These are phyloP conservation scores for Taphrina pruni DNA, from an alignment of 1,139 yeast species.

Conservation along the genomic window DNA sequence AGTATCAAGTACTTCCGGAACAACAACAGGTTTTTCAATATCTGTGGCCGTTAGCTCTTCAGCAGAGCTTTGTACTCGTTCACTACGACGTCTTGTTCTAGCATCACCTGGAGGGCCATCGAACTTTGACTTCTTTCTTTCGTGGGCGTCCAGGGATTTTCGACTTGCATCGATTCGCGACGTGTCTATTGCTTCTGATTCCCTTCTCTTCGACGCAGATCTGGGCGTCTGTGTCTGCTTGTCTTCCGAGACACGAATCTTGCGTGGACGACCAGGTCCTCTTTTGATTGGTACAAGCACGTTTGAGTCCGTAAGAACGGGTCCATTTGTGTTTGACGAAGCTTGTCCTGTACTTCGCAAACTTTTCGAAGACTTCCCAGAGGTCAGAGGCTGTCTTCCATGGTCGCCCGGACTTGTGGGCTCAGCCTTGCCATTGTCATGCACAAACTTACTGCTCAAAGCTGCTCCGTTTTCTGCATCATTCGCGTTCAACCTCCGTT, in stretches of 20 bases:
- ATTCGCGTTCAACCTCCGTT: not conserved
- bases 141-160: not conserved
- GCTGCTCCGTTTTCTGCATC: not conserved
- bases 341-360: not conserved
- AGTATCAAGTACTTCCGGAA: slow-evolving; percentile 7
- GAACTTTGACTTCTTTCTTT: not conserved
- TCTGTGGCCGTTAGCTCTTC: not conserved
- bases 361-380: too few species aligned
- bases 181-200: not conserved
- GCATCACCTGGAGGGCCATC: not conserved
- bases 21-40: not conserved
- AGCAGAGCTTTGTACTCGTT: not conserved
- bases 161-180: not conserved
- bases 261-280: slow-evolving; percentile 15
- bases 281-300: not conserved
- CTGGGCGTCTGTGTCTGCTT: not conserved
- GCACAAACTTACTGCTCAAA: not conserved
- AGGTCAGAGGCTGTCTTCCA: too few species aligned
- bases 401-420: too few species aligned
- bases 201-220: not conserved
- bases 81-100: not conserved
- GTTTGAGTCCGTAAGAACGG: not conserved
- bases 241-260: not conserved
- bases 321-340: not conserved
- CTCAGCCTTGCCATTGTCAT: too few species aligned